A percentile compares a stretch with the other conserved stretches of the same genome.
These are phyloP conservation scores for Chrysoporthe deuterocubensis DNA, from an alignment of 2,329 filamentous ascomycete genomes.

Conservation along the genomic window DNA sequence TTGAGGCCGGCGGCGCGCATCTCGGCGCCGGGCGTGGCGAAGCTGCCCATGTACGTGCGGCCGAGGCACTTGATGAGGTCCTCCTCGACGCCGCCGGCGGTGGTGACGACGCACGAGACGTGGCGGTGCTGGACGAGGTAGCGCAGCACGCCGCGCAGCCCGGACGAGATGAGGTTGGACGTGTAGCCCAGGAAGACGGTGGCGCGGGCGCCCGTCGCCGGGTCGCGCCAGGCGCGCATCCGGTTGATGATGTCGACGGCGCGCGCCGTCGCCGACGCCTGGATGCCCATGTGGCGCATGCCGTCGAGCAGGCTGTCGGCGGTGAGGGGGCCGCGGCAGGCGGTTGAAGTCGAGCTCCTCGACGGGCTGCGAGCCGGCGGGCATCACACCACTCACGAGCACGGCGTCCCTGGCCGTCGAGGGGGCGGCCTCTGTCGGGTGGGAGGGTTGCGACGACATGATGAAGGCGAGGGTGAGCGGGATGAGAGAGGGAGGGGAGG, in stretches of 20 bases:
- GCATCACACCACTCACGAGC: constrained; percentile 81
- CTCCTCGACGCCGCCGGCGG: constrained; percentile 93
- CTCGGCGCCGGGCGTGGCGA: constrained; percentile 74
- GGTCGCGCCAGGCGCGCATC: constrained; percentile 86
- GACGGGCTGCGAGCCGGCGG: constrained; percentile 77
- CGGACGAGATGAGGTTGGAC: constrained; percentile 95
- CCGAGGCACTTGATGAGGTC: constrained; percentile 98
- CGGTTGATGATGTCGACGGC: constrained; percentile 91
- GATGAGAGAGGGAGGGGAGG: background rate
- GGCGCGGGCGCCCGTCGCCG: constrained; percentile 76
- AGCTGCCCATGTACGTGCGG: constrained; percentile 83
- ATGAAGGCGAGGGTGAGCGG: background rate
- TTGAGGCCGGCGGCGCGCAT: constrained; percentile 88
- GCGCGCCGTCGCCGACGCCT: constrained; percentile 74
- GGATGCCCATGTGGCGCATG: constrained; percentile 84
- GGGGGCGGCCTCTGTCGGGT: constrained; percentile 52
- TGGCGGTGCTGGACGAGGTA: constrained; percentile 93
- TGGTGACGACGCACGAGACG: constrained; percentile 91
- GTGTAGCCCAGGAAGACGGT: constrained; percentile 98
- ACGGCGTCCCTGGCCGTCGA: constrained; percentile 76
- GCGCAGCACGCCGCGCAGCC: constrained; percentile 85
- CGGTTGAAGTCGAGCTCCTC: constrained; percentile 92
- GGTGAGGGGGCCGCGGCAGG: constrained; percentile 74
- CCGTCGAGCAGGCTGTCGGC: constrained; percentile 81
- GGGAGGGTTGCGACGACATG: constrained; percentile 31